Conservation (phyloP, 1,284 basidiomycete genomes). For the Ustilago trichophora region DNA sequence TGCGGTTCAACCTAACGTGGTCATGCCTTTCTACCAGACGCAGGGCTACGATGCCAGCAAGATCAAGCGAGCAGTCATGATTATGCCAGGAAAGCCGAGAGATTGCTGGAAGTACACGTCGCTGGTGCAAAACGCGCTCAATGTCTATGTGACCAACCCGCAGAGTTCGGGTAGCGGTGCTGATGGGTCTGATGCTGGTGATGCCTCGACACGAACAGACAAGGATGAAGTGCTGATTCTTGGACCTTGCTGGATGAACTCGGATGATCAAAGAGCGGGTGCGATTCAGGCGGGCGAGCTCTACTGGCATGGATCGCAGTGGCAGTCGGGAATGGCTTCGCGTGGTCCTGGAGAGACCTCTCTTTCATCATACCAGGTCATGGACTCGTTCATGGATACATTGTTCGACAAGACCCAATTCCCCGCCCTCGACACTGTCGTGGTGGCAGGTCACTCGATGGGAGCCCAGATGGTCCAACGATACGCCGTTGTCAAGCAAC, state of each 20-base stretch:
- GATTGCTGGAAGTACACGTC: constrained; percentile 63
- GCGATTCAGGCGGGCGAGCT: constrained; percentile 46
- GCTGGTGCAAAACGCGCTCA: constrained; percentile 51
- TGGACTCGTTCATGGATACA: constrained; percentile 52
- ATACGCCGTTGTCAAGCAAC: constrained; percentile 49
- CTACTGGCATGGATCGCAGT: constrained; percentile 50
- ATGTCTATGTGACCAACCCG: constrained; percentile 33
- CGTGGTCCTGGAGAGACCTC: constrained; percentile 32
- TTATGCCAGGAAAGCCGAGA: constrained; percentile 59
- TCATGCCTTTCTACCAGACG: constrained; percentile 58
- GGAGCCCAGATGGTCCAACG: constrained; percentile 58
- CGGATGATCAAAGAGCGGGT: constrained; percentile 39
- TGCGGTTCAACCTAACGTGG: constrained; percentile 22
- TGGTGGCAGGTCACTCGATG: constrained; percentile 60
- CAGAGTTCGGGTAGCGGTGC: constrained; percentile 13
- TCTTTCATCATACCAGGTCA: constrained; percentile 47
- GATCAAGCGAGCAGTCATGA: constrained; percentile 60
- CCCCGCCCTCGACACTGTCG: constrained; percentile 49
- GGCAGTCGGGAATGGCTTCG: constrained; percentile 53
- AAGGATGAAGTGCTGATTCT: constrained; percentile 51
- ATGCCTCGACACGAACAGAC: neutral
- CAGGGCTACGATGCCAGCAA: constrained; percentile 32
- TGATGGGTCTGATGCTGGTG: constrained; percentile 2
- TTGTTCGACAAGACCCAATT: constrained; percentile 55
- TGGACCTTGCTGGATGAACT: constrained; percentile 56